phyloP scores from a whole-genome alignment of 352 stramenopile genomes.

The Pilasporangium apinafurcum region DNA sequence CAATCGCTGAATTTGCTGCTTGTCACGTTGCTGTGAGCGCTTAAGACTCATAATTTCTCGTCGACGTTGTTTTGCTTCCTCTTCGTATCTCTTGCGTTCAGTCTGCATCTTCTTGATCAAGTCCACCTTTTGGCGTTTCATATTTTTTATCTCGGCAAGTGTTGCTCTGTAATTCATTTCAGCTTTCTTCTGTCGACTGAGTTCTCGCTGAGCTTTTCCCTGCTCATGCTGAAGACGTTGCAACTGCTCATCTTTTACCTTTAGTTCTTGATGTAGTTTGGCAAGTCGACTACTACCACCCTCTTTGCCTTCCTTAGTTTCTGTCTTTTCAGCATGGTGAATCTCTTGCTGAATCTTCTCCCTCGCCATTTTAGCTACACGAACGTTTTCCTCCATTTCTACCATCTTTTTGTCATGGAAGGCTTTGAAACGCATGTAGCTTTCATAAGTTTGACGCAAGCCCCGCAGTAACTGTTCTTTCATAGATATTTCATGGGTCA shows the following conservation, averaged over 20 bases:
- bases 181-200: constrained; percentile 83
- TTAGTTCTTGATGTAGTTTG: constrained; percentile 71
- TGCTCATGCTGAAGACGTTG: constrained; percentile 70
- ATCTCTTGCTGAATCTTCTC: constrained; percentile 78
- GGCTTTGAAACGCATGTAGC: constrained; percentile 76
- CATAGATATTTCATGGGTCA: constrained; percentile 78
- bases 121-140: constrained; percentile 89
- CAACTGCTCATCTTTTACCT: constrained; percentile 75
- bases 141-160: constrained; percentile 76
- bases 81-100: constrained; percentile 79
- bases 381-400: constrained; percentile 76
- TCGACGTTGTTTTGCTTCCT: constrained; percentile 69
- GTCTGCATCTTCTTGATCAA: constrained; percentile 84
- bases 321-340: constrained; percentile 57
- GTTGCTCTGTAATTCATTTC: constrained; percentile 79
- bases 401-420: constrained; percentile 84
- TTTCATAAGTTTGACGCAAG: constrained; percentile 70
- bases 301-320: constrained; percentile 53
- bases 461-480: constrained; percentile 84
- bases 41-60: constrained; percentile 80
- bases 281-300: constrained; percentile 45
- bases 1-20: constrained; percentile 77
- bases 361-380: constrained; percentile 47
- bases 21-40: constrained; percentile 73
- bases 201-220: constrained; percentile 75